Evolutionary conservation across 1,284 basidiomycete species (phyloP).

Genomic region (Ceratobasidium sp.): DNA sequence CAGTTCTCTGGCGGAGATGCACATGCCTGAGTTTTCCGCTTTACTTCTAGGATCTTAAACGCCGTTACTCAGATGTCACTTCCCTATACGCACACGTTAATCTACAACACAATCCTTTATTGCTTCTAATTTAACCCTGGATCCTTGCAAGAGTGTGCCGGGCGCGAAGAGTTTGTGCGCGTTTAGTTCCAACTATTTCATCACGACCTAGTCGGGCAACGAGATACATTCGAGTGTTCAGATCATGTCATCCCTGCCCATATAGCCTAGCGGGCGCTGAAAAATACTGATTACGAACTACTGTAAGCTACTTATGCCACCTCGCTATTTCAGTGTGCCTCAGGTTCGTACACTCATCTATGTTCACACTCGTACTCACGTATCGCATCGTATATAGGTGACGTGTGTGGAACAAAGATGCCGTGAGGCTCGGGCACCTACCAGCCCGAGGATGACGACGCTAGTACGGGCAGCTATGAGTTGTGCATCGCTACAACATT

Average conservation of each 20-base stretch:
- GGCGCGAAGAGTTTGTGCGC: too few relatives aligned
- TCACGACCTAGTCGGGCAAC: too few relatives aligned
- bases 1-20: conserved; percentile 86
- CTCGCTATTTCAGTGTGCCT: too few relatives aligned
- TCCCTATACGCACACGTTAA: not conserved
- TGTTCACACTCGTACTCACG: not conserved
- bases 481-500: not conserved
- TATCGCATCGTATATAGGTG: not conserved
- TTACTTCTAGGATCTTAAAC: conserved; percentile 46
- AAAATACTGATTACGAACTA: too few relatives aligned
- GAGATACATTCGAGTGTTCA: too few relatives aligned
- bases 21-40: conserved; percentile 58
- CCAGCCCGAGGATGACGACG: conserved; percentile 5
- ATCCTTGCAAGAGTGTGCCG: too few relatives aligned
- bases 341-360: not conserved
- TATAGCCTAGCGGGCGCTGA: not conserved
- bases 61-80: not conserved
- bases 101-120: not conserved
- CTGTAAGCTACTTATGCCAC: too few relatives aligned
- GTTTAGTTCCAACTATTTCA: too few relatives aligned
- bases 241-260: too few relatives aligned
- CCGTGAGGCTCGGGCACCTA: conserved; percentile 16
- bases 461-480: not conserved
- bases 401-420: not conserved
- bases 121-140: too few relatives aligned